Percentiles rank a stretch among this genome's conserved stretches.
Evolutionary conservation across 192 early-diverging fungal species (phyloP).

Genomic region (Backusella liffmaniae): DNA sequence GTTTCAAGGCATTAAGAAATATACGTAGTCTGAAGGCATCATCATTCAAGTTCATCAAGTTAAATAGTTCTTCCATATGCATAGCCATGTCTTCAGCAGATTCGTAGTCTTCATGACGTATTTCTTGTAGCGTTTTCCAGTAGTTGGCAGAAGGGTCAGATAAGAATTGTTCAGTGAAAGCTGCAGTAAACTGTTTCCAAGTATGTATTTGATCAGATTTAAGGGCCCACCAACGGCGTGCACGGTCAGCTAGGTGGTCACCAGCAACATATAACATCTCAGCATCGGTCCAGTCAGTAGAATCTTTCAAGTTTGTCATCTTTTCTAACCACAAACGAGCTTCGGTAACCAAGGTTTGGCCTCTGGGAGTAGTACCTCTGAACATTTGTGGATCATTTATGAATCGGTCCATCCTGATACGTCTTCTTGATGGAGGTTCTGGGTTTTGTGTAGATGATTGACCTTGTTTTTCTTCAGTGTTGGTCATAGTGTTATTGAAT

Average conservation of each 20-base stretch:
- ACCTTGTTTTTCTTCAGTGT: too few relatives aligned
- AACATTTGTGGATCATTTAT: background rate
- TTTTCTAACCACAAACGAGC: too few relatives aligned
- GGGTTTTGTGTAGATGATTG: too few relatives aligned
- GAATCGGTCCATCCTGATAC: background rate
- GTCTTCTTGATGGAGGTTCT: too few relatives aligned
- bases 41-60: background rate
- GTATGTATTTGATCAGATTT: background rate
- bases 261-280: too few relatives aligned
- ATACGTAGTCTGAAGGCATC: background rate
- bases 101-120: background rate
- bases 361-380: too few relatives aligned
- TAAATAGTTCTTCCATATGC: conserved; percentile 1
- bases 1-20: background rate
- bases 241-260: too few relatives aligned
- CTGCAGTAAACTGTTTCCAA: background rate
- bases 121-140: background rate
- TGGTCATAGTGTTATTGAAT: too few relatives aligned
- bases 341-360: too few relatives aligned
- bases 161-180: background rate
- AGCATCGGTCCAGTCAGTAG: too few relatives aligned
- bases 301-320: too few relatives aligned
- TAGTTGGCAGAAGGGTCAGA: background rate
- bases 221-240: too few relatives aligned
- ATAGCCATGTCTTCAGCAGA: background rate